phyloP scores from a whole-genome alignment of 1,139 yeast genomes.

The Scheffersomyces cryptocercus region DNA sequence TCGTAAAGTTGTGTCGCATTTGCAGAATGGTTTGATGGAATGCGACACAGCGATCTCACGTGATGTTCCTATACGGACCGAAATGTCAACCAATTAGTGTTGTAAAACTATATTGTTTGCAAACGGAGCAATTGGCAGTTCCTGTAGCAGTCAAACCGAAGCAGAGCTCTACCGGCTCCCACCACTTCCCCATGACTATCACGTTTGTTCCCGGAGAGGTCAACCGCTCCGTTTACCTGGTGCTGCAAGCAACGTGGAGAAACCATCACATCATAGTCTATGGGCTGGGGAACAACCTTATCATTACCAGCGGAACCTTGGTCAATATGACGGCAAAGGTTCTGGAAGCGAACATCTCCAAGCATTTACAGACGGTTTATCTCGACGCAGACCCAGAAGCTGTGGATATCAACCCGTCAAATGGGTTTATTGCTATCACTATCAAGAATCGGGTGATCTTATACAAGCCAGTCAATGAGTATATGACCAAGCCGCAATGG shows the following conservation, averaged over 20 bases:
- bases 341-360: conserved; percentile 13
- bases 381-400: conserved; percentile 66
- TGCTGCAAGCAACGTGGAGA: conserved; percentile 69
- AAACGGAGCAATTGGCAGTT: too few species aligned
- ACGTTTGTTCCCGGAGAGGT: conserved; percentile 87
- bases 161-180: background rate
- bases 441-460: conserved; percentile 32
- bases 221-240: conserved; percentile 54
- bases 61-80: too few species aligned
- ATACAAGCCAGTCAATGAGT: conserved; percentile 48
- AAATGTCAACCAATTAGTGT: too few species aligned
- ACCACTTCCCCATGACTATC: conserved; percentile 49
- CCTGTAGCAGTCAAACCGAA: too few species aligned
- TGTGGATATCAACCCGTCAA: conserved; percentile 58
- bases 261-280: conserved; percentile 66
- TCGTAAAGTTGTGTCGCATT: too few species aligned
- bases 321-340: conserved; percentile 7
- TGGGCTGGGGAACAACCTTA: conserved; percentile 86
- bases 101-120: too few species aligned
- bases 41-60: too few species aligned
- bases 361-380: conserved; percentile 73
- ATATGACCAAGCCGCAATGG: conserved; percentile 53
- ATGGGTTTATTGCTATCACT: conserved; percentile 59
- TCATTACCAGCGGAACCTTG: conserved; percentile 39
- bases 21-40: too few species aligned